Percentiles rank a stretch among this genome's conserved stretches.
phyloP scores from a whole-genome alignment of 2,329 filamentous ascomycete species.

The Amesomyces nigricolor region DNA sequence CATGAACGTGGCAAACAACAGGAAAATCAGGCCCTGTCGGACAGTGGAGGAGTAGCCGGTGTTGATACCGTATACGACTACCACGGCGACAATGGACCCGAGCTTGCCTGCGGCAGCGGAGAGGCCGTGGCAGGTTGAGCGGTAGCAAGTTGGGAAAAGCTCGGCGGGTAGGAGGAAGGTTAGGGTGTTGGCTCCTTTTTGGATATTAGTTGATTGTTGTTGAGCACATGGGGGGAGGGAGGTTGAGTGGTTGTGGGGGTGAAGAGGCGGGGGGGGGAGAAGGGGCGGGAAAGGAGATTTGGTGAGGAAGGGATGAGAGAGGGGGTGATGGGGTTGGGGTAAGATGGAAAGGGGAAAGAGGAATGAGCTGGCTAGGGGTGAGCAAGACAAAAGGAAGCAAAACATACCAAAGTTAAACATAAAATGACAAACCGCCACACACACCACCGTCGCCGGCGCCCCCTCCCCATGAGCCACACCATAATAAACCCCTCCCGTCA shows the following conservation, averaged over 20 bases:
- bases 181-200: slow-evolving; percentile 52
- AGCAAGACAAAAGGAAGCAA: no score
- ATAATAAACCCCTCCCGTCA: slow-evolving; percentile 47
- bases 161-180: slow-evolving; percentile 61
- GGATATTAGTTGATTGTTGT: neutral
- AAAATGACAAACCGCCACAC: slow-evolving; percentile 49
- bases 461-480: slow-evolving; percentile 38
- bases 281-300: slow-evolving; percentile 17
- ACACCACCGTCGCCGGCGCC: slow-evolving; percentile 43
- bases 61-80: slow-evolving; percentile 48
- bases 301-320: no score
- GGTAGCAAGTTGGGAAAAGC: slow-evolving; percentile 58
- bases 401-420: slow-evolving; percentile 49
- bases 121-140: slow-evolving; percentile 57
- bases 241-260: neutral
- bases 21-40: slow-evolving; percentile 45
- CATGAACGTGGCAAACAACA: slow-evolving; percentile 47
- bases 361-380: neutral
- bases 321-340: no score
- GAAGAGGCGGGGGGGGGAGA: neutral
- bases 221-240: neutral
- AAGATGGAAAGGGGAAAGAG: no score
- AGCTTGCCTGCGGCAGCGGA: slow-evolving; percentile 56
- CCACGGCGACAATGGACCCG: slow-evolving; percentile 48
- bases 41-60: slow-evolving; percentile 37